Conservation (phyloP, 2,329 filamentous ascomycete species). For the Metarhizium sp. region DNA sequence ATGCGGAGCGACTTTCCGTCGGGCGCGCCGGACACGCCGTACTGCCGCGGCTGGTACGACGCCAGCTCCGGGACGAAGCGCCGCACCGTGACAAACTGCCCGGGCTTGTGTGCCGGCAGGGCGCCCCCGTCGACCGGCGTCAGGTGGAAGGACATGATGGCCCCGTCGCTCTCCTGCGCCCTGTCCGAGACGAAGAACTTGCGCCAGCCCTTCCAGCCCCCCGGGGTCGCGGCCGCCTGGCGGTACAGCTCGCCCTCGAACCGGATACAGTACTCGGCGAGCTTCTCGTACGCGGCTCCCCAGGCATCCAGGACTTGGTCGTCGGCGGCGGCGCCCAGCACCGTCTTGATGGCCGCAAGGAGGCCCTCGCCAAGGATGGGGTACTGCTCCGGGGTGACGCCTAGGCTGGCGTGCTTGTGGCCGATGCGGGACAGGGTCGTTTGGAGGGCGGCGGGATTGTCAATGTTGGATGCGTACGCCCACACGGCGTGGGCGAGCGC, state of each 20-base stretch:
- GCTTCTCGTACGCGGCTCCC: slow-evolving; percentile 58
- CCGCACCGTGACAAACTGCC: slow-evolving; percentile 59
- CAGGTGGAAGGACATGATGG: slow-evolving; percentile 57
- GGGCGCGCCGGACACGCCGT: slow-evolving; percentile 57
- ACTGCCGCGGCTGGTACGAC: slow-evolving; percentile 56
- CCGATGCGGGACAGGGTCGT: slow-evolving; percentile 37
- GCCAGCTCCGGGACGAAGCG: slow-evolving; percentile 44
- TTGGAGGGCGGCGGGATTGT: slow-evolving; percentile 24
- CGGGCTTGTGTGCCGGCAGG: slow-evolving; percentile 51
- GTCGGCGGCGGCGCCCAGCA: slow-evolving; percentile 55
- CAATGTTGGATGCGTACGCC: slow-evolving; percentile 59
- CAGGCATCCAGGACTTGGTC: slow-evolving; percentile 53
- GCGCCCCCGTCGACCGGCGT: slow-evolving; percentile 45
- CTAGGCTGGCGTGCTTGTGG: slow-evolving; percentile 60
- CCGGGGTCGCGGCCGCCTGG: slow-evolving; percentile 23
- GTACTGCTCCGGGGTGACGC: slow-evolving; percentile 57
- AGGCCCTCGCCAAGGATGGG: slow-evolving; percentile 56
- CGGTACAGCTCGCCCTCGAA: slow-evolving; percentile 52
- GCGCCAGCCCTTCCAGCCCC: slow-evolving; percentile 52
- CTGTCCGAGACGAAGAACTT: slow-evolving; percentile 54
- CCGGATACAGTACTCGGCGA: slow-evolving; percentile 58
- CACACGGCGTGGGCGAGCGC: slow-evolving; percentile 34
- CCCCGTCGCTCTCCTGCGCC: slow-evolving; percentile 49
- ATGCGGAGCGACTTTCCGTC: slow-evolving; percentile 52
- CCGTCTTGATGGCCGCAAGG: slow-evolving; percentile 51